Percentiles rank a stretch among this genome's conserved stretches.
Conservation (phyloP, 176 grass and related monocot species). For the Lolium perenne region DNA sequence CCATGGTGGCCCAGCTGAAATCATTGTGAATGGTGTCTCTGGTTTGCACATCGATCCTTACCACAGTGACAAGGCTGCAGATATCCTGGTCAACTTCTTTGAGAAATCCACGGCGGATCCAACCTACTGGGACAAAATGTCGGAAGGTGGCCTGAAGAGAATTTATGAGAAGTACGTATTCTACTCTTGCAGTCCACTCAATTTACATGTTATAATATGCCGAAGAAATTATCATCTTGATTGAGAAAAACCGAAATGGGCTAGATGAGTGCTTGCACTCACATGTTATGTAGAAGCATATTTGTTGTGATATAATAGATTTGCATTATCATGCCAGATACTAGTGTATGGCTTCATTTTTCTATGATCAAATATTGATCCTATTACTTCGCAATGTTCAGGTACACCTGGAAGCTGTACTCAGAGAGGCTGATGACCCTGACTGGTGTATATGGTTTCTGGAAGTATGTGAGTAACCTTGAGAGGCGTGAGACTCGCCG, state of each 20-base stretch:
- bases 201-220: neutral
- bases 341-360: neutral
- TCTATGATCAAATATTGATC: conserved; percentile 4
- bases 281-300: neutral
- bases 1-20: conserved; percentile 92
- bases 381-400: conserved; percentile 31
- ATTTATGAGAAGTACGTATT: conserved; percentile 83
- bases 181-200: neutral
- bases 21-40: conserved; percentile 91
- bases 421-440: conserved; percentile 98
- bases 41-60: conserved; percentile 96
- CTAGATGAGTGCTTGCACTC: too few species aligned
- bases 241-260: neutral
- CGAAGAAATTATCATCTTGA: neutral
- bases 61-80: conserved; percentile 81
- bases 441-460: conserved; percentile 93
- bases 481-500: conserved; percentile 93
- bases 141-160: conserved; percentile 75
- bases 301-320: too few species aligned
- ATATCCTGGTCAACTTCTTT: conserved; percentile 86
- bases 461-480: conserved; percentile 95
- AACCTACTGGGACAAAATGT: conserved; percentile 87
- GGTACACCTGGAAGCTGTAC: conserved; percentile 99
- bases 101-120: conserved; percentile 69
- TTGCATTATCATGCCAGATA: neutral